A percentile compares a stretch with the other conserved stretches of the same genome.
phyloP scores from a whole-genome alignment of 805 yeast species.

The Candida orba region DNA sequence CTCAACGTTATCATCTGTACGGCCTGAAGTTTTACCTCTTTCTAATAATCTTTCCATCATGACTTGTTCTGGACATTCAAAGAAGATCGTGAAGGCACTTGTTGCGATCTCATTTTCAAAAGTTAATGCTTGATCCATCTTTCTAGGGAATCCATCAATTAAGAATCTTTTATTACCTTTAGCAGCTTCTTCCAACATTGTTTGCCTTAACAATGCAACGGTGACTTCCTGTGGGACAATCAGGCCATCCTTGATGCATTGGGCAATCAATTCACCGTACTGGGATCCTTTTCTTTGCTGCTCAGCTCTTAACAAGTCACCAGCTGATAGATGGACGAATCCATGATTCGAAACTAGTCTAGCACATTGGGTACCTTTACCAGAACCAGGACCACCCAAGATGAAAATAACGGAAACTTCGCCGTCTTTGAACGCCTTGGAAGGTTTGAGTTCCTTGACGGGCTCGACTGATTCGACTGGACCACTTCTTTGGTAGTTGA shows the following conservation, averaged over 20 bases:
- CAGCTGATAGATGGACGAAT: slow-evolving; percentile 91
- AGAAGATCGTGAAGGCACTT: slow-evolving; percentile 64
- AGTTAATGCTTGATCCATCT: slow-evolving; percentile 96
- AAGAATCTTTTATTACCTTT: slow-evolving; percentile 57
- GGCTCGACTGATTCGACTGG: slow-evolving; percentile 42
- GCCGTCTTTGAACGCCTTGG: slow-evolving; percentile 46
- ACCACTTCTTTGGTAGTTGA: slow-evolving; percentile 33
- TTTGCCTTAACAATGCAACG: slow-evolving; percentile 71
- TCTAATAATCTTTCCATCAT: slow-evolving; percentile 81
- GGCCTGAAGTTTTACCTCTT: slow-evolving; percentile 92
- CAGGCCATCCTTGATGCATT: slow-evolving; percentile 76
- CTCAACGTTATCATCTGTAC: slow-evolving; percentile 89
- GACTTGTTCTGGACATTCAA: slow-evolving; percentile 74
- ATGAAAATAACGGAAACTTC: slow-evolving; percentile 81
- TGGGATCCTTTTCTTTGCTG: slow-evolving; percentile 76
- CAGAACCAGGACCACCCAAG: slow-evolving; percentile 96
- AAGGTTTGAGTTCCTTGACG: slow-evolving; percentile 2
- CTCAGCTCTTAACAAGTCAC: slow-evolving; percentile 90
- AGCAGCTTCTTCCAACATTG: slow-evolving; percentile 49
- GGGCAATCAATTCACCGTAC: slow-evolving; percentile 79
- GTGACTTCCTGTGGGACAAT: slow-evolving; percentile 95
- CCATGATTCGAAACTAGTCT: slow-evolving; percentile 73
- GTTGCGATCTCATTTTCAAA: slow-evolving; percentile 75
- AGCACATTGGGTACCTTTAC: slow-evolving; percentile 95
- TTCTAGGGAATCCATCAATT: slow-evolving; percentile 95